A percentile compares a stretch with the other conserved stretches of the same genome.
Evolutionary conservation across 768 basidiomycete genomes (phyloP).

Genomic region (Tulasnella calospora): DNA sequence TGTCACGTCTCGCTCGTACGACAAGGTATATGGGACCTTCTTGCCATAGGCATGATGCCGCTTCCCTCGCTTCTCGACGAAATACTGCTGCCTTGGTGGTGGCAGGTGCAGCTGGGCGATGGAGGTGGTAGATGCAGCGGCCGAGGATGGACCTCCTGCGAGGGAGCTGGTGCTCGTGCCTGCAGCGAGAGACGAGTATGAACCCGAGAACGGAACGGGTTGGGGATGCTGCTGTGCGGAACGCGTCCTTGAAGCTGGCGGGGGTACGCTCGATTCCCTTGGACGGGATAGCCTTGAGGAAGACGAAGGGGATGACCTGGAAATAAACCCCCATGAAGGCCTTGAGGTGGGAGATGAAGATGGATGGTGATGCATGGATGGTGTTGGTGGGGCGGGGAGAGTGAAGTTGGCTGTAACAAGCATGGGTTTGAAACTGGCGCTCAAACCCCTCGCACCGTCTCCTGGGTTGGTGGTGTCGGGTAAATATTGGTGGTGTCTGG

Average conservation of each 20-base stretch:
- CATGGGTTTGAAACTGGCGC: not conserved
- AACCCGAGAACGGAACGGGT: not conserved
- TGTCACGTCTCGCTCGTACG: conserved; percentile 16
- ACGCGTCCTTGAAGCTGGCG: not conserved
- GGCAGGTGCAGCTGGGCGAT: not conserved
- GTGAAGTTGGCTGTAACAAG: not conserved
- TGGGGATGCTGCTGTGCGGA: not conserved
- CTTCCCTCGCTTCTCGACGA: conserved; percentile 22
- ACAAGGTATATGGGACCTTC: conserved; percentile 19
- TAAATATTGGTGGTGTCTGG: not conserved
- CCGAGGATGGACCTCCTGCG: not conserved
- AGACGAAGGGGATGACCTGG: not conserved
- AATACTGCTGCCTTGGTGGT: conserved; percentile 3
- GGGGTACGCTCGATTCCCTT: not conserved
- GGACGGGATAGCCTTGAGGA: not conserved
- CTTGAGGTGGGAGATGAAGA: conserved; percentile 4
- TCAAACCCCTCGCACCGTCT: not conserved
- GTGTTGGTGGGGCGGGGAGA: not conserved
- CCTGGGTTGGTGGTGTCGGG: not conserved
- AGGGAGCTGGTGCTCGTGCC: not conserved
- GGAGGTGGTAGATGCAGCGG: not conserved
- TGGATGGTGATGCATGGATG: not conserved
- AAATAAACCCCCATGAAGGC: not conserved
- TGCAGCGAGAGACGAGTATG: not conserved
- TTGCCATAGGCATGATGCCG: conserved; percentile 23